phyloP scores from a whole-genome alignment of 768 basidiomycete species.

The Fomitopsis pulvina region DNA sequence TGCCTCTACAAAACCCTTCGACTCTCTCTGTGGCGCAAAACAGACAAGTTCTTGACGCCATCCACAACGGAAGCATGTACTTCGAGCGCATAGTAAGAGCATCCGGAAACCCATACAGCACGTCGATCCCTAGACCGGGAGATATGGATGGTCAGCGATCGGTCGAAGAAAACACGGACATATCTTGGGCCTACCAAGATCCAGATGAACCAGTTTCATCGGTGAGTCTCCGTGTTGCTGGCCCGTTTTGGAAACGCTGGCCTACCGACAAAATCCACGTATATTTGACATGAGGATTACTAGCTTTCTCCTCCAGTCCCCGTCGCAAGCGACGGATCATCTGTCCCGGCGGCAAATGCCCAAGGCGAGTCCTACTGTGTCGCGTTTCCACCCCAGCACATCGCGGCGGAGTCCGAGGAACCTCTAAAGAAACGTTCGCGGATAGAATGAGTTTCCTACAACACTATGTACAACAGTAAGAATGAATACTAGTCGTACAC shows the following conservation, averaged over 20 bases:
- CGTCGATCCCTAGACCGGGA: not conserved
- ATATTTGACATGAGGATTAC: too few species aligned
- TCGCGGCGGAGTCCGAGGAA: too few species aligned
- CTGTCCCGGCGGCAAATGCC: too few species aligned
- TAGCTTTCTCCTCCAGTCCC: too few species aligned
- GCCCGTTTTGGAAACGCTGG: not conserved
- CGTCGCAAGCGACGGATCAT: too few species aligned
- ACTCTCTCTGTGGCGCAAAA: slow-evolving; percentile 49
- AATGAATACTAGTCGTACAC: too few species aligned
- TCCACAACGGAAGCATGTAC: slow-evolving; percentile 40
- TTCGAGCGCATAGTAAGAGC: slow-evolving; percentile 25
- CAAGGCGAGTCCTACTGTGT: too few species aligned
- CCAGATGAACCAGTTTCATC: not conserved
- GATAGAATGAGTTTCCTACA: too few species aligned
- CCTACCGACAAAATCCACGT: too few species aligned
- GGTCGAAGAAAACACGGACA: slow-evolving; percentile 10
- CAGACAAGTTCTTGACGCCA: slow-evolving; percentile 41
- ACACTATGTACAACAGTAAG: too few species aligned
- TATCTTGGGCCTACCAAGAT: slow-evolving; percentile 8
- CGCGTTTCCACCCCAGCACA: too few species aligned
- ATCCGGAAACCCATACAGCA: not conserved
- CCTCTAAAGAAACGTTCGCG: too few species aligned
- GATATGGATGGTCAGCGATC: not conserved
- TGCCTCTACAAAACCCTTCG: slow-evolving; percentile 60
- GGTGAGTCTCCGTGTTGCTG: not conserved